Evolutionary conservation across 257 asterid genomes (phyloP).

Genomic region (Gynochthodes officinalis): DNA sequence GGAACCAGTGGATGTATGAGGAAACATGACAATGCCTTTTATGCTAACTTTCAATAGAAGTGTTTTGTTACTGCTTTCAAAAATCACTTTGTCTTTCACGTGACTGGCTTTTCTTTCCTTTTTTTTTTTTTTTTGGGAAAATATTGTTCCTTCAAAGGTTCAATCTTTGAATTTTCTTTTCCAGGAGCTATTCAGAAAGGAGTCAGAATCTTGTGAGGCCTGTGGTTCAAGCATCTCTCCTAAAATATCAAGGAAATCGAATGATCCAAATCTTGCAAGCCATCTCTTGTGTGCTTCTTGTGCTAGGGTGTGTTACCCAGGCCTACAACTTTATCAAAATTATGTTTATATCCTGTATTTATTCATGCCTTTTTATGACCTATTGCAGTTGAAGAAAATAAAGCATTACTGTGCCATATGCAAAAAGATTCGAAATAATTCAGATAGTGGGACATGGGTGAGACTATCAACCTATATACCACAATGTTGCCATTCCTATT

Average conservation of each 20-base stretch:
- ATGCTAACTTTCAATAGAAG: background rate
- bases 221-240: constrained; percentile 66
- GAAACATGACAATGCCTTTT: background rate
- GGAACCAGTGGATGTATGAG: background rate
- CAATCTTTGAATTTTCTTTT: background rate
- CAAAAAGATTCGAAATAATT: constrained; percentile 82
- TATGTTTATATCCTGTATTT: constrained; percentile 14
- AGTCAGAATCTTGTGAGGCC: constrained; percentile 66
- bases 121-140: no score
- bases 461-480: constrained; percentile 24
- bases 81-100: background rate
- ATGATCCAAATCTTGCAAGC: constrained; percentile 47
- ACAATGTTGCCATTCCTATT: background rate
- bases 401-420: constrained; percentile 93
- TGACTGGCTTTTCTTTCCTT: background rate
- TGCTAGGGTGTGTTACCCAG: constrained; percentile 66
- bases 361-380: constrained; percentile 18
- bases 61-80: background rate
- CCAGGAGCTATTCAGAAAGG: constrained; percentile 57
- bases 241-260: constrained; percentile 46
- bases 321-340: constrained; percentile 10
- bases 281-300: constrained; percentile 81
- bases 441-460: constrained; percentile 93
- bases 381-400: constrained; percentile 69
- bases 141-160: background rate